These are phyloP conservation scores for Phaeolepiota aurea DNA, from an alignment of 768 basidiomycete species.

Conservation along the genomic window DNA sequence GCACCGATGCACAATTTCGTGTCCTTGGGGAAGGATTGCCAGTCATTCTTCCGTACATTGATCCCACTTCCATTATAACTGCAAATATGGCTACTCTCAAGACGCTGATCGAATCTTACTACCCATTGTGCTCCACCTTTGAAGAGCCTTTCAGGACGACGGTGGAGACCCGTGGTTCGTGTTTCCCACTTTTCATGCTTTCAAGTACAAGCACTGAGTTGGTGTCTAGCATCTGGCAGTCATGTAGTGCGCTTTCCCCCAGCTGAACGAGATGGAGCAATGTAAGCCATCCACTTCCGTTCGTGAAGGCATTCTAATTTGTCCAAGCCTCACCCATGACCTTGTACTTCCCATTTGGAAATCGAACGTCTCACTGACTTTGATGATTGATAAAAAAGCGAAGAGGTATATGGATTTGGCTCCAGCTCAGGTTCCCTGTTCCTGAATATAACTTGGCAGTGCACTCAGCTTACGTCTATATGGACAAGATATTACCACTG, in stretches of 20 bases:
- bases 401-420: constrained; percentile 57
- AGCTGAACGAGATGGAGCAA: constrained; percentile 39
- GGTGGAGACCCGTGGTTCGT: constrained; percentile 49
- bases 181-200: constrained; percentile 5
- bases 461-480: constrained; percentile 84
- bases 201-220: too few relatives aligned
- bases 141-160: constrained; percentile 45
- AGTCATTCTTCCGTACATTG: constrained; percentile 75
- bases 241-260: constrained; percentile 65
- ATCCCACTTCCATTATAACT: constrained; percentile 51
- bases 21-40: constrained; percentile 81
- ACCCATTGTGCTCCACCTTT: constrained; percentile 68
- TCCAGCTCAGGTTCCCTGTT: not conserved
- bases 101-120: constrained; percentile 68
- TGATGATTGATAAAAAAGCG: constrained; percentile 96
- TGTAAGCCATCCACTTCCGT: constrained; percentile 30
- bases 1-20: constrained; percentile 55
- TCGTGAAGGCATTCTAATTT: constrained; percentile 4
- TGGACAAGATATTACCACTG: constrained; percentile 61
- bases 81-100: constrained; percentile 50
- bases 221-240: constrained; percentile 50
- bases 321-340: constrained; percentile 59
- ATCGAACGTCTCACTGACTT: constrained; percentile 74
- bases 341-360: constrained; percentile 95
- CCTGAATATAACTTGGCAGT: constrained; percentile 28